Conservation (phyloP, 495 filamentous ascomycete species). For the Letharia columbiana region DNA sequence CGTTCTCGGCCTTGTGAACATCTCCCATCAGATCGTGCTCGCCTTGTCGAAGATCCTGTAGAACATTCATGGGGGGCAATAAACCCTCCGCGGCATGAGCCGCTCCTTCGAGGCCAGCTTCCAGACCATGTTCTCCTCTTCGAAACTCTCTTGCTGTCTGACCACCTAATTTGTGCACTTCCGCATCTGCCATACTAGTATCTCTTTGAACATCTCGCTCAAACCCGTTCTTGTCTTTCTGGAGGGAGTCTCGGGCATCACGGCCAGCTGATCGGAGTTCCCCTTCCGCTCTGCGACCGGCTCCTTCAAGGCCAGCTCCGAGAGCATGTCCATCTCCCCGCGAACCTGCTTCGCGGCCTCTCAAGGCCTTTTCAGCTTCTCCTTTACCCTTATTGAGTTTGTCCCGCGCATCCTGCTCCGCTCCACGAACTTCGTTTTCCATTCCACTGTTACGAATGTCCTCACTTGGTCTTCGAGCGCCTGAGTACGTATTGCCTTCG, state of each 20-base stretch:
- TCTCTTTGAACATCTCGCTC: conserved; percentile 1
- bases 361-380: background rate
- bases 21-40: conserved; percentile 4
- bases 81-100: background rate
- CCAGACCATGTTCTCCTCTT: background rate
- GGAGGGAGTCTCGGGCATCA: background rate
- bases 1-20: conserved; percentile 1
- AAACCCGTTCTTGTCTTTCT: conserved; percentile 1
- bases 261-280: background rate
- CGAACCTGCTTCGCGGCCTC: background rate
- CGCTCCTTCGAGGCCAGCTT: conserved; percentile 4
- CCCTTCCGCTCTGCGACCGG: background rate
- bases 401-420: background rate
- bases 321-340: background rate
- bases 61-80: background rate
- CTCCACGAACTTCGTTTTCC: background rate
- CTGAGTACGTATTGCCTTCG: background rate
- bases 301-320: background rate
- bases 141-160: conserved; percentile 1
- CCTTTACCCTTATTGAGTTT: background rate
- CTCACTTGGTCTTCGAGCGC: background rate
- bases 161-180: background rate
- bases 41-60: background rate
- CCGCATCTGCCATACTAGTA: background rate
- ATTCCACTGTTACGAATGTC: background rate